Conservation (phyloP, 768 basidiomycete species). For the Phaeolepiota aurea region DNA sequence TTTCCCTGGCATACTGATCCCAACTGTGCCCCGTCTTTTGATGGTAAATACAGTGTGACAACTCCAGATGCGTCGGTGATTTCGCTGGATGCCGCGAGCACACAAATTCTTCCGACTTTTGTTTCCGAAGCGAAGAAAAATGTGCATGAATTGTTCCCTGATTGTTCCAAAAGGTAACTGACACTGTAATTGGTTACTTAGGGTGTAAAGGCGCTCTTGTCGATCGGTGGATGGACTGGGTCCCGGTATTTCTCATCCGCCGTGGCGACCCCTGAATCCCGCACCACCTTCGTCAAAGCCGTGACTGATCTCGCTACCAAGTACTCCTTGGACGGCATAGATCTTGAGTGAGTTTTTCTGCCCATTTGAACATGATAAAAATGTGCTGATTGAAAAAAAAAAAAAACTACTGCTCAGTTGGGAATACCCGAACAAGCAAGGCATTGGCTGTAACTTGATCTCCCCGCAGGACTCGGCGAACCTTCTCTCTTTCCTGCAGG, state of each 20-base stretch:
- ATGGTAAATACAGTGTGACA: constrained; percentile 20
- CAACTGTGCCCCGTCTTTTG: too few species aligned
- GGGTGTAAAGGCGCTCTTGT: constrained; percentile 48
- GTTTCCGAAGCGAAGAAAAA: constrained; percentile 37
- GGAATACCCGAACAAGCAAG: constrained; percentile 74
- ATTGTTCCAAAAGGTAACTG: not conserved
- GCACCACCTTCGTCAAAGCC: constrained; percentile 59
- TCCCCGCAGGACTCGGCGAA: constrained; percentile 60
- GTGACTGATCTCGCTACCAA: constrained; percentile 36
- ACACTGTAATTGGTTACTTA: constrained; percentile 13
- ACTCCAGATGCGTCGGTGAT: constrained; percentile 23
- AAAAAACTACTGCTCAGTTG: constrained; percentile 32
- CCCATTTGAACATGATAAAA: too few species aligned
- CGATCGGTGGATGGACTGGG: constrained; percentile 70
- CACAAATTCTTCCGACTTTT: constrained; percentile 42
- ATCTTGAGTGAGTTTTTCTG: constrained; percentile 35
- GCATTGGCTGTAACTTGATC: constrained; percentile 64
- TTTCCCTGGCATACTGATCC: constrained; percentile 1
- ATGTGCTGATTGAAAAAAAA: not conserved
- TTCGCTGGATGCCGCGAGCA: constrained; percentile 32
- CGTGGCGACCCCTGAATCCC: constrained; percentile 46
- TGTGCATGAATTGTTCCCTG: constrained; percentile 16
- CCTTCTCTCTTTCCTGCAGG: constrained; percentile 71
- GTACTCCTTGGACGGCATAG: constrained; percentile 52
- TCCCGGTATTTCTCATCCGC: constrained; percentile 53